Percentiles rank a stretch among this genome's conserved stretches.
Evolutionary conservation across 1,139 yeast genomes (phyloP).

Genomic region (Kodamaea sp.): DNA sequence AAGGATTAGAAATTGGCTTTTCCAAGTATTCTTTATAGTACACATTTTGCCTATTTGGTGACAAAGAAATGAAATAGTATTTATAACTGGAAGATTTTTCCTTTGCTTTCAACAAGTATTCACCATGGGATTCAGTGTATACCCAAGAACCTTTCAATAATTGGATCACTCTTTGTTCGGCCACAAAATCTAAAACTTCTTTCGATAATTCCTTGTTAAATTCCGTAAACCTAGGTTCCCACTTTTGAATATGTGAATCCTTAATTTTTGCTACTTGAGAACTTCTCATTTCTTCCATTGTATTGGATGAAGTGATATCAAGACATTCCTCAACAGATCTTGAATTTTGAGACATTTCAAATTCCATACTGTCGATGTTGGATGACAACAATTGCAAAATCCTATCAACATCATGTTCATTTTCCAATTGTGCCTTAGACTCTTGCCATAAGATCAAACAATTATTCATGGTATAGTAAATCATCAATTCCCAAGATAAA

Average conservation of each 20-base stretch:
- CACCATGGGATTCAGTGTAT: constrained; percentile 61
- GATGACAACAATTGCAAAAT: constrained; percentile 40
- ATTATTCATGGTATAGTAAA: constrained; percentile 52
- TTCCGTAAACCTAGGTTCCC: constrained; percentile 38
- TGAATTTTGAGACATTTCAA: constrained; percentile 19
- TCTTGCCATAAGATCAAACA: constrained; percentile 67
- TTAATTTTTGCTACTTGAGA: constrained; percentile 51
- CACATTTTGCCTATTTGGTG: constrained; percentile 67
- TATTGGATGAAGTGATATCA: constrained; percentile 39
- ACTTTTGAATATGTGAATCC: constrained; percentile 23
- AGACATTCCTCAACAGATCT: constrained; percentile 43
- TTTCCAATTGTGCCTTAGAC: constrained; percentile 51
- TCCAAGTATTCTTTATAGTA: constrained; percentile 58
- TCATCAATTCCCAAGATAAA: constrained; percentile 55
- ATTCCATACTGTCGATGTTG: constrained; percentile 30
- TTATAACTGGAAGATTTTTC: constrained; percentile 23
- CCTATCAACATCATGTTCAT: constrained; percentile 46
- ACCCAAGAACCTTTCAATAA: constrained; percentile 84
- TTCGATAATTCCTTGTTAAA: constrained; percentile 51
- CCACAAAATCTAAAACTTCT: constrained; percentile 73
- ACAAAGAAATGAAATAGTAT: constrained; percentile 57
- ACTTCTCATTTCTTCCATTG: constrained; percentile 52
- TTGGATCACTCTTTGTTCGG: constrained; percentile 71
- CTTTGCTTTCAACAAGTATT: constrained; percentile 28
- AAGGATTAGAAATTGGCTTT: constrained; percentile 48